Percentiles rank a stretch among this genome's conserved stretches.
phyloP scores from a whole-genome alignment of 805 yeast genomes.

The Metschnikowia kunwiensis region DNA sequence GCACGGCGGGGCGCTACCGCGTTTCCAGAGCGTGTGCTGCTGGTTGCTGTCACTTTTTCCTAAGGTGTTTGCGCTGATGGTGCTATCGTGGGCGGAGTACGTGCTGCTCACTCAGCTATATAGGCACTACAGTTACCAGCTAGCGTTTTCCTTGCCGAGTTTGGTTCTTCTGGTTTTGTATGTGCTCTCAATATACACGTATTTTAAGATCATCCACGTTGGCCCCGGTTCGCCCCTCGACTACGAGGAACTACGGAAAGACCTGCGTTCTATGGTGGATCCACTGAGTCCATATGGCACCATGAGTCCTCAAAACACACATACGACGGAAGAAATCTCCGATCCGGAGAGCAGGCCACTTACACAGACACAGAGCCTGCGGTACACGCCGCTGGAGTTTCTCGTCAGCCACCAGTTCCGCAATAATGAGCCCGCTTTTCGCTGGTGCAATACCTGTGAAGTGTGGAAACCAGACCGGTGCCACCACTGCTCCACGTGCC shows the following conservation, averaged over 20 bases:
- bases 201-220: constrained; percentile 46
- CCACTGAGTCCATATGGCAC: constrained; percentile 20
- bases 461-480: constrained; percentile 61
- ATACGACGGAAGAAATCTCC: too few relatives aligned
- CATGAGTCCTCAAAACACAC: too few relatives aligned
- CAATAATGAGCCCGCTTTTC: constrained; percentile 51
- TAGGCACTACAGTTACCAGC: constrained; percentile 14
- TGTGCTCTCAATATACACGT: constrained; percentile 44
- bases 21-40: constrained; percentile 30
- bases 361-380: constrained; percentile 1
- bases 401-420: constrained; percentile 40
- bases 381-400: constrained; percentile 33
- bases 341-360: too few relatives aligned
- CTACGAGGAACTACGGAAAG: constrained; percentile 41
- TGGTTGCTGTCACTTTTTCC: constrained; percentile 46
- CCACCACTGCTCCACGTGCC: constrained; percentile 54
- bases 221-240: constrained; percentile 72
- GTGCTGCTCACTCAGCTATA: constrained; percentile 31
- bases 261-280: not conserved
- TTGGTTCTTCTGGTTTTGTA: constrained; percentile 26
- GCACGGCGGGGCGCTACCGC: constrained; percentile 11
- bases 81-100: constrained; percentile 49
- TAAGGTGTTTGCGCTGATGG: constrained; percentile 40
- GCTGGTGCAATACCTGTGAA: constrained; percentile 54
- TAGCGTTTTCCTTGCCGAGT: constrained; percentile 14